Conservation (phyloP, 2,329 filamentous ascomycete species). For the Penicillium aurantiogriseum region DNA sequence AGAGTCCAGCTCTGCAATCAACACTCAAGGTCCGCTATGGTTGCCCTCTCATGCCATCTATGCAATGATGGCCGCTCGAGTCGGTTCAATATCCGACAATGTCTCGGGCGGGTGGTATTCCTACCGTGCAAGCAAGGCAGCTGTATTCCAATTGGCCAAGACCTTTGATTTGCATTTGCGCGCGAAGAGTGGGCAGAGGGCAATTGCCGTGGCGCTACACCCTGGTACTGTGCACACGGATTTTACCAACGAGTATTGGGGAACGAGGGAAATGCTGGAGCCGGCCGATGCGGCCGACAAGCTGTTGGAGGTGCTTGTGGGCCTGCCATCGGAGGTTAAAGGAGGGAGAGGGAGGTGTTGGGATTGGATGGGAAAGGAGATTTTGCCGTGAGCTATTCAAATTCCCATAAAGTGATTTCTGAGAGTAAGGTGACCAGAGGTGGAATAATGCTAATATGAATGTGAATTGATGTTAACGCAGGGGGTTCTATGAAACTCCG, state of each 20-base stretch:
- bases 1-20: slow-evolving; percentile 7
- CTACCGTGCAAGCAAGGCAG: slow-evolving; percentile 75
- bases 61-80: slow-evolving; percentile 74
- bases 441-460: neutral
- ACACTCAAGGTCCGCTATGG: slow-evolving; percentile 17
- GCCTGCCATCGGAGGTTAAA: slow-evolving; percentile 36
- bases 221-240: slow-evolving; percentile 78
- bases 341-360: slow-evolving; percentile 62
- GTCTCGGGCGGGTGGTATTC: slow-evolving; percentile 75
- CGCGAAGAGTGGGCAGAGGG: slow-evolving; percentile 58
- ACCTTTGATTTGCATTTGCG: slow-evolving; percentile 68
- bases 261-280: slow-evolving; percentile 65
- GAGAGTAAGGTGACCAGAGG: neutral
- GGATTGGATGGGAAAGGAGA: slow-evolving; percentile 68
- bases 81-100: slow-evolving; percentile 73
- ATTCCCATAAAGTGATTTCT: neutral
- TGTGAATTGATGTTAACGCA: no score
- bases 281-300: slow-evolving; percentile 65
- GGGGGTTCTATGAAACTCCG: neutral
- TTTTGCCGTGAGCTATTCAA: slow-evolving; percentile 49
- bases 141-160: slow-evolving; percentile 68
- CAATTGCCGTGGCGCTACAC: slow-evolving; percentile 69
- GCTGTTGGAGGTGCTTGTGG: slow-evolving; percentile 59
- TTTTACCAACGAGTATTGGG: slow-evolving; percentile 71
- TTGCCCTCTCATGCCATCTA: slow-evolving; percentile 61